Base-by-base conservation (phyloP, 305 asterid genomes). In the Salvia sclarea region DNA sequence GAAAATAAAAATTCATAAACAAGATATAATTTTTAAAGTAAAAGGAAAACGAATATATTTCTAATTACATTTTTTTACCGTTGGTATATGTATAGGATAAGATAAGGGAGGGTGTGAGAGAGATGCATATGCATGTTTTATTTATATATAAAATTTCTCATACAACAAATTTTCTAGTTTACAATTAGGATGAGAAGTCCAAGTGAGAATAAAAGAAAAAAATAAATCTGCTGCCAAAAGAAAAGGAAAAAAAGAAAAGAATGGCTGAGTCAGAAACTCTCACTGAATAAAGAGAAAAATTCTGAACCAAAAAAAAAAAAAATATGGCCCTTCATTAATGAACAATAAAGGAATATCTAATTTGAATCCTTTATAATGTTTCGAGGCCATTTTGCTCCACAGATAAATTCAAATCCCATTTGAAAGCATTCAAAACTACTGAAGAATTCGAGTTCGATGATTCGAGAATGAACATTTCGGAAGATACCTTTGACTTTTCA, bases 401-500 rank as follows among this genome's bases (percentile, higher is more conserved):
- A 43, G 67, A 61, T 66, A 68, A 57, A 57, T 68, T 68, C 48
- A 68, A 66, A 37, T 73, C 73, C 63, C 63, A 48, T 11, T 58
- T 44, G 16, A 72, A 53, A 50, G 69, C 65, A 71, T 22, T 65
- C 6, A 68, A 72, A 64, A 55, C 60, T 47, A 61, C 50, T 11
- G 76, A 64, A 3, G 76, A 64, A 28, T 16, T 64, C 0, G 68
- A 66, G 62, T 31, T 72, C 1, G 72, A 65, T 7, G 77, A 65
- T 57, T 73, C 77, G 20, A 73, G 28, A n/a, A 65, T 73, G 44
- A 56, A 66, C 45, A 66, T 35, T 16, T 65, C 69, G 11, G 48
- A 57, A 0, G 61, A 43, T 48, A 35, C 62, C 75, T 49, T 45
- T 38, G 33, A 41, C 18, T 60, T 70, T n/a, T 48, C 61, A 0